Evolutionary conservation across 306 rosid genomes (phyloP), one percentile per base, ranked within the genome.

Genomic region (Pyrus communis): DNA sequence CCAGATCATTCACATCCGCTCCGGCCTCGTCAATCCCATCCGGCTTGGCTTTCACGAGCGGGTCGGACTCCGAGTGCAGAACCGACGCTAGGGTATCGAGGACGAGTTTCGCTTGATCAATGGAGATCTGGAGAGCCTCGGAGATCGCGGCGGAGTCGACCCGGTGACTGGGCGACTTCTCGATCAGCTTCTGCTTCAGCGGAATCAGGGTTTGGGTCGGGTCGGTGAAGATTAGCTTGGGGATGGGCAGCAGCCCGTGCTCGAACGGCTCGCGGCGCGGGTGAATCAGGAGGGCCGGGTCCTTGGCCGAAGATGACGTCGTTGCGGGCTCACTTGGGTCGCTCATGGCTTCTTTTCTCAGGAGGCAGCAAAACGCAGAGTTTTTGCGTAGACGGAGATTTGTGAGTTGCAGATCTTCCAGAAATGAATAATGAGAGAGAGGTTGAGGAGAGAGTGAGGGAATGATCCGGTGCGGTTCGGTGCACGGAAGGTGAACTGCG

Each of bases 261-360:
- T 93, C 97, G 86, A 93, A 93, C 11, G 93, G 96, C 82, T 90
- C 97, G 19, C 98, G 96, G 42, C 98, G 81, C 0, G 97, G 96
- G 79, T 81, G 98, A 69, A 96, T 74, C 76, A 91, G 77, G 73
- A 85, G 78, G 82, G 63, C 61, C 11, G 92, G 85, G 83, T 91
- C 97, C 71, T 73, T 80, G 0, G 88, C 18, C 49, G 87, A 40
- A 1, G 88, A 69, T 51, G 85, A 67, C 5, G 91, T 82, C 38
- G 92, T 77, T 57, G 88, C 77, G 19, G 93, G 80, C 62, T 91
- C 88, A 74, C 82, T 88, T 59, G 91, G 84, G 23, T 90, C 95
- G 75, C 85, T 76, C 98, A 94, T 94, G 82, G 91, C 68, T 64
- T 57, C 55, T 49, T 49, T 49, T 61, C 76, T 80, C 74, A 77